A percentile compares a stretch with the other conserved stretches of the same genome.
Evolutionary conservation across 441 rosid species (phyloP).

Genomic region (Brassica hybrid): DNA sequence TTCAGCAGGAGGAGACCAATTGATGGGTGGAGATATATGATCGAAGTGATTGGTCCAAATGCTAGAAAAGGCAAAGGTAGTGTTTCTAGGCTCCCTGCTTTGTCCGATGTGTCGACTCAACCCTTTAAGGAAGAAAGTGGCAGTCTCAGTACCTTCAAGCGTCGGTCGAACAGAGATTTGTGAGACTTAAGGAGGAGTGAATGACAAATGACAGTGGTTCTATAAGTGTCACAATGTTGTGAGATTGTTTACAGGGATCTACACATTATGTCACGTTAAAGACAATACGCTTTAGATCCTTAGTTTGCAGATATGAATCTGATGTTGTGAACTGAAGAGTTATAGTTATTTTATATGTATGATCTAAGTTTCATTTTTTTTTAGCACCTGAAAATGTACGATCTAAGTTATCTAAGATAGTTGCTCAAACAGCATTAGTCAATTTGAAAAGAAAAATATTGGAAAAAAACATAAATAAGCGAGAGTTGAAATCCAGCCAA

Average conservation of each 20-base stretch:
- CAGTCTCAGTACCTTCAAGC: conserved; percentile 43
- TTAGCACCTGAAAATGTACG: not conserved
- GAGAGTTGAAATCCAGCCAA: too few relatives aligned
- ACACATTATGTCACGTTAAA: not conserved
- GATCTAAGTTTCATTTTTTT: not conserved
- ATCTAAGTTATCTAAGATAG: not conserved
- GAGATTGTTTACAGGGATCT: conserved; percentile 8
- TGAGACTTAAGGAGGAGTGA: not conserved
- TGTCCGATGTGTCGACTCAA: conserved; percentile 81
- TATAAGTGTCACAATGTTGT: too few relatives aligned
- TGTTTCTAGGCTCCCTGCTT: conserved; percentile 73
- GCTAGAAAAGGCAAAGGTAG: conserved; percentile 94
- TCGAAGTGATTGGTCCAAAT: conserved; percentile 95
- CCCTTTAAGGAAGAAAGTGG: conserved; percentile 77
- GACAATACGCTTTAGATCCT: not conserved
- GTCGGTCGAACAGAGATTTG: conserved; percentile 43
- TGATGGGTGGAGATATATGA: conserved; percentile 96
- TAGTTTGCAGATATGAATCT: conserved; percentile 9
- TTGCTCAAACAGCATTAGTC: too few relatives aligned
- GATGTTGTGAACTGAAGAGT: conserved; percentile 6
- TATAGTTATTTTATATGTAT: not conserved
- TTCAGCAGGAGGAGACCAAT: conserved; percentile 93
- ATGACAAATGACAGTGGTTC: not conserved
- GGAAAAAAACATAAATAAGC: too few relatives aligned
- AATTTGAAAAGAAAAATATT: too few relatives aligned